Base-by-base conservation (phyloP, 73 alveolate species). In the Vitrella brassicaformis region DNA sequence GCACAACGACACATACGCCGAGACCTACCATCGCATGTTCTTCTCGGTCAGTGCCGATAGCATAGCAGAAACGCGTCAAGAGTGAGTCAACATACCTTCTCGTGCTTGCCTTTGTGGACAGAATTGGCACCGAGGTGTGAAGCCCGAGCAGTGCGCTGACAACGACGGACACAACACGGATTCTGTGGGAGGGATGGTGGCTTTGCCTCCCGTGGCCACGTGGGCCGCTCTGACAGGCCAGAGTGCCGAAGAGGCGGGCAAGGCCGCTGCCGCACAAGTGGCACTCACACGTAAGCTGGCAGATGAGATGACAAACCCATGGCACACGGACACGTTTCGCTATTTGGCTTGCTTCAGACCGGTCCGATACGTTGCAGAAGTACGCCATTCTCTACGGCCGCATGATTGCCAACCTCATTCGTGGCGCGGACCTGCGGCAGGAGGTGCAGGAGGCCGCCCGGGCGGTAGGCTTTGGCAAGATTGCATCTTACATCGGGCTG, bases 1-100 rank as follows among this genome's bases (percentile, higher is more conserved):
- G n/a, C 86, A 80, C 82, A 80, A 80, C 47, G 86, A 80, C 66
- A 67, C 83, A 25, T 80, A 72, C 26, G 86, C 86, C 10, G 47
- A 71, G 39, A 72, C 86, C 0, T 73, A 76, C 66, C 86, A 80
- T 73, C 31, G 84, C 67, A 78, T 78, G 84, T 78, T 78, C 68
- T 78, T 78, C 28, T 28, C 70, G n/a, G n/a, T n/a, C n/a, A n/a
- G n/a, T n/a, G n/a, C n/a, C n/a, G n/a, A n/a, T n/a, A n/a, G n/a
- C n/a, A n/a, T n/a, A n/a, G n/a, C n/a, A n/a, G n/a, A n/a, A n/a
- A n/a, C n/a, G n/a, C n/a, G n/a, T n/a, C n/a, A n/a, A n/a, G n/a
- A n/a, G n/a, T n/a, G n/a, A n/a, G n/a, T n/a, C n/a, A n/a, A n/a
- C n/a, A n/a, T n/a, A n/a, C n/a, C n/a, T n/a, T n/a, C n/a, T n/a